phyloP scores from a whole-genome alignment of 75 land plant genomes.

The Pinus albicaulis region DNA sequence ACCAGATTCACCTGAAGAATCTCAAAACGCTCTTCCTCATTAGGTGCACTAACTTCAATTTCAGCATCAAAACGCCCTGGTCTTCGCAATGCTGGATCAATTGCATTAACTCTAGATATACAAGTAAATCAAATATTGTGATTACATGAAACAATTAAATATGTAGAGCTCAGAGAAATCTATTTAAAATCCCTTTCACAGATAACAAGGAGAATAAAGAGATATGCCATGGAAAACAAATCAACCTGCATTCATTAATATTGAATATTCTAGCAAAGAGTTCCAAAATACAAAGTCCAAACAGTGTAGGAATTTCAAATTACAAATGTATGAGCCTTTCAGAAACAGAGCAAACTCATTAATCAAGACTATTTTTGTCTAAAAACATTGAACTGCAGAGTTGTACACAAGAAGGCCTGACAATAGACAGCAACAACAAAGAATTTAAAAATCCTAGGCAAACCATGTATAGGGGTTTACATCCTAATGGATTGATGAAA shows the following conservation, averaged over 20 bases:
- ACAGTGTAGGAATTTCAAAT: neutral
- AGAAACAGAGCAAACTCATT: neutral
- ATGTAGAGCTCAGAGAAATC: slow-evolving; percentile 6
- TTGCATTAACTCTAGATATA: slow-evolving; percentile 62
- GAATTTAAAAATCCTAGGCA: neutral
- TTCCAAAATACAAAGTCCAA: neutral
- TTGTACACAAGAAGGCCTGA: neutral
- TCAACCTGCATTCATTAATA: neutral
- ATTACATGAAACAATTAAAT: neutral
- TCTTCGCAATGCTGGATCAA: slow-evolving; percentile 88
- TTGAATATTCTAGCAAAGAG: neutral
- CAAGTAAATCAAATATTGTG: neutral
- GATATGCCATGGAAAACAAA: neutral
- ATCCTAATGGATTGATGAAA: neutral
- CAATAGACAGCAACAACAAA: neutral
- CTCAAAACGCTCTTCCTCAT: slow-evolving; percentile 66
- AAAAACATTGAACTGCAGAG: neutral
- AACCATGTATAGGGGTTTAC: neutral
- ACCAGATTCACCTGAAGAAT: slow-evolving; percentile 64
- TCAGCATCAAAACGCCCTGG: slow-evolving; percentile 91
- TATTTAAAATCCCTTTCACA: neutral
- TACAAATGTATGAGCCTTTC: neutral
- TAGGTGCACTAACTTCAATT: slow-evolving; percentile 75
- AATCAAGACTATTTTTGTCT: neutral
- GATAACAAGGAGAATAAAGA: neutral